These are phyloP conservation scores for Syncephalastrum monosporum DNA, from an alignment of 371 early-diverging fungal genomes.

Conservation along the genomic window DNA sequence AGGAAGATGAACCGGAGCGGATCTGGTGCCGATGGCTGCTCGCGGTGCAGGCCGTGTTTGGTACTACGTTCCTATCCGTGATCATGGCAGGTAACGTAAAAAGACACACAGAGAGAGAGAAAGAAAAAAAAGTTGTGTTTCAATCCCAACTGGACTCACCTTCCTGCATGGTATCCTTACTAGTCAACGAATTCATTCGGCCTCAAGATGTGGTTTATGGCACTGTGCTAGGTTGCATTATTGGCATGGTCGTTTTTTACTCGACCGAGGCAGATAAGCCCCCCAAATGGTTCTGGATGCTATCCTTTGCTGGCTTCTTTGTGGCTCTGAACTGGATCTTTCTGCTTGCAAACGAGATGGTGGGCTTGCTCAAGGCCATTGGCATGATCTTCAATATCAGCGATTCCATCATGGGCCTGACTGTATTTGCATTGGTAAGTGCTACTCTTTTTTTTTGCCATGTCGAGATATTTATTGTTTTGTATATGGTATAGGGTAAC, in stretches of 20 bases:
- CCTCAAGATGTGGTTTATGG: slow-evolving; percentile 17
- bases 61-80: slow-evolving; percentile 30
- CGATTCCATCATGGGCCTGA: slow-evolving; percentile 83
- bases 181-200: slow-evolving; percentile 30
- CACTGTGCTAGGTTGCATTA: slow-evolving; percentile 17
- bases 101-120: no score
- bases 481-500: slow-evolving; percentile 57
- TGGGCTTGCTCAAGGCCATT: slow-evolving; percentile 75
- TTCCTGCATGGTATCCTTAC: neutral
- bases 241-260: slow-evolving; percentile 15
- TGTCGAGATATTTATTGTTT: neutral
- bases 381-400: slow-evolving; percentile 74
- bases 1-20: slow-evolving; percentile 14
- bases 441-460: neutral
- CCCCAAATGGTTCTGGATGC: slow-evolving; percentile 42
- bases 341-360: slow-evolving; percentile 77
- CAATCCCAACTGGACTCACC: neutral
- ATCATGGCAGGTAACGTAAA: slow-evolving; percentile 28
- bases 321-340: slow-evolving; percentile 80
- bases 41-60: slow-evolving; percentile 35
- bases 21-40: slow-evolving; percentile 45
- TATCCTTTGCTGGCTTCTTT: slow-evolving; percentile 70
- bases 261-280: slow-evolving; percentile 27
- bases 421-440: slow-evolving; percentile 76
- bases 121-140: neutral